Percentiles rank a stretch among this genome's conserved stretches.
These are phyloP conservation scores for Coemansia guatemalensis DNA, from an alignment of 192 early-diverging fungal species.

Conservation along the genomic window DNA sequence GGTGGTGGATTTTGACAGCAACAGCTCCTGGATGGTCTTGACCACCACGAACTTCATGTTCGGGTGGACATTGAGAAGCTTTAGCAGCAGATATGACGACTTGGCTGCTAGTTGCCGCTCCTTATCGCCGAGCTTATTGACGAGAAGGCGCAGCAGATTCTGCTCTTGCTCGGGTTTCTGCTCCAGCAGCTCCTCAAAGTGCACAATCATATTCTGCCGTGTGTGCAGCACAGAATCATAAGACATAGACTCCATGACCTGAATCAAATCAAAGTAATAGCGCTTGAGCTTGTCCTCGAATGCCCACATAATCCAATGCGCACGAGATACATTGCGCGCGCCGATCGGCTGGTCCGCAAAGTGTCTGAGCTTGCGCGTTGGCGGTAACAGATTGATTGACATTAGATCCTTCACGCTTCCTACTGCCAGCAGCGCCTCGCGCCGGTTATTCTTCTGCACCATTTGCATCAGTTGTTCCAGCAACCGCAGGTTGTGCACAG, in stretches of 20 bases:
- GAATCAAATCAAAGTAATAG: conserved; percentile 86
- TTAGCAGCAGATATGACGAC: conserved; percentile 71
- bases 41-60: conserved; percentile 89
- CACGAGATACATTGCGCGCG: conserved; percentile 57
- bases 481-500: conserved; percentile 74
- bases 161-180: conserved; percentile 96
- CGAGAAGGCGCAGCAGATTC: conserved; percentile 85
- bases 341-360: conserved; percentile 88
- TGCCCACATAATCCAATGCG: conserved; percentile 86
- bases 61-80: conserved; percentile 73
- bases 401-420: conserved; percentile 90
- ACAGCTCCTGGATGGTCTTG: conserved; percentile 81
- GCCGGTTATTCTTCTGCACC: conserved; percentile 87
- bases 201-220: conserved; percentile 74
- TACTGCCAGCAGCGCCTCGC: conserved; percentile 83
- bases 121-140: conserved; percentile 95
- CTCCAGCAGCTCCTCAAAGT: conserved; percentile 74
- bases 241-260: conserved; percentile 80
- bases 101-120: conserved; percentile 87
- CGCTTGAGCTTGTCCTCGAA: conserved; percentile 96
- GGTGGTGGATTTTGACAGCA: conserved; percentile 69
- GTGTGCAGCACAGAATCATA: conserved; percentile 87
- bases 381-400: conserved; percentile 72
- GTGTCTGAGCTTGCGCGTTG: conserved; percentile 82
- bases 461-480: conserved; percentile 78